These are phyloP conservation scores for Solanum tarapatanum DNA, from an alignment of 257 asterid species.

Conservation along the genomic window DNA sequence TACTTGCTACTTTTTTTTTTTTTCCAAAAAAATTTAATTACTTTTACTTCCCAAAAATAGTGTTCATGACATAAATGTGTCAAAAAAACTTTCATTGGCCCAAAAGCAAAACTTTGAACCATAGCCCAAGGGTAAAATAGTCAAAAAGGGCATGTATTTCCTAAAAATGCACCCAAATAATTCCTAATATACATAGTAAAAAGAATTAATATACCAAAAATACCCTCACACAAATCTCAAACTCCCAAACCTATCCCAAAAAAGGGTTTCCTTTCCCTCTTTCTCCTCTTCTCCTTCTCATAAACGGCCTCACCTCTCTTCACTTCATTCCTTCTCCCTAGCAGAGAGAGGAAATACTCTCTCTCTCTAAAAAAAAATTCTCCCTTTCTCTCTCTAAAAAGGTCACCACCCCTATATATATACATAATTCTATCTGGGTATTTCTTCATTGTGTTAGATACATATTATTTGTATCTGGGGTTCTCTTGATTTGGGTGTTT, in stretches of 20 bases:
- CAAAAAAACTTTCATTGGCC: not conserved
- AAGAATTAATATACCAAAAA: not conserved
- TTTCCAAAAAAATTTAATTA: not conserved
- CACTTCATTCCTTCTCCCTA: conserved; percentile 13
- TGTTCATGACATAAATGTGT: not conserved
- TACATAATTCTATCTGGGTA: not conserved
- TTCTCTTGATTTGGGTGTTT: not conserved
- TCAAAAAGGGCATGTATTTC: not conserved
- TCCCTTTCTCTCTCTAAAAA: conserved; percentile 3
- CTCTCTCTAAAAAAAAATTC: not conserved
- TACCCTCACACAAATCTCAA: not conserved
- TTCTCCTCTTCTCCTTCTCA: not conserved
- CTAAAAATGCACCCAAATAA: not conserved
- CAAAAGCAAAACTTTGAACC: not conserved
- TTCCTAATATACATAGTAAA: not conserved
- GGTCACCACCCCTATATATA: not conserved
- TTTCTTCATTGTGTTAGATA: not conserved
- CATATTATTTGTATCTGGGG: not conserved
- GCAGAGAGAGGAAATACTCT: conserved; percentile 43
- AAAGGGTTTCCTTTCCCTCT: conserved; percentile 9
- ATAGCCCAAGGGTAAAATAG: not conserved
- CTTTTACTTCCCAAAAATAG: not conserved
- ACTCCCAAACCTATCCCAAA: not conserved
- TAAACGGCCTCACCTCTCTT: not conserved
- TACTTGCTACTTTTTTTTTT: not conserved